Evolutionary conservation across 768 basidiomycete genomes (phyloP), one percentile per base, ranked within the genome.

Genomic region (Lentinula edodes): DNA sequence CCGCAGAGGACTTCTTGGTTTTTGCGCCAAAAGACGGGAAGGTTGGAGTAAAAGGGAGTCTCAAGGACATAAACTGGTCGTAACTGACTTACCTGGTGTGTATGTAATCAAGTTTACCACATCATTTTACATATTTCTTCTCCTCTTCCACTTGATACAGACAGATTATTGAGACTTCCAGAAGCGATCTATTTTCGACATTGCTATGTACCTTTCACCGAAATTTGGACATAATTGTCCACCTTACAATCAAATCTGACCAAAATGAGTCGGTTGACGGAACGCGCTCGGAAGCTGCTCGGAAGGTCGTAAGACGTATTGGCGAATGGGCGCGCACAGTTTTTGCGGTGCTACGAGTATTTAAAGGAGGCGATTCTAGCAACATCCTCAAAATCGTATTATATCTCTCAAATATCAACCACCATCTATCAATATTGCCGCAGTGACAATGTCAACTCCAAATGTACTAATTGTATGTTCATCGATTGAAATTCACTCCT

Each of bases 1-100:
- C 70, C 15, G 71, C 76, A 0, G 85, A 81, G 0, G 85, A 84
- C 2, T 76, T 65, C 28, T 60, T 52, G 7, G 45, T 59, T 23
- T 48, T 59, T 7, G n/a, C n/a, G 45, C 45, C n/a, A 42, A 35
- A 59, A 34, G 34, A 51, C 4, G 58, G 58, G 16, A 34, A 32
- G 3, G 46, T 36, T 50, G 58, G 56, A 20, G 18, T 54, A 36
- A 54, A 54, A 36, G 53, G 34, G 10, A 54, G 41, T 41, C 41
- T 38, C 38, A 56, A 56, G 20, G 55, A 13, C 55, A 56, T 56
- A 48, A 8, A 13, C 38, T 39, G 9, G 38, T 39, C 38, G 38
- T 39, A 13, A 39, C 13, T 9, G 7, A 8, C 13, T 39, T 39
- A 1, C 2, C 38, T 13, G 38, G 9, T 13, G 9, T 8, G 38